Evolutionary conservation across 495 filamentous ascomycete species (phyloP).

Genomic region (Physcia stellaris): DNA sequence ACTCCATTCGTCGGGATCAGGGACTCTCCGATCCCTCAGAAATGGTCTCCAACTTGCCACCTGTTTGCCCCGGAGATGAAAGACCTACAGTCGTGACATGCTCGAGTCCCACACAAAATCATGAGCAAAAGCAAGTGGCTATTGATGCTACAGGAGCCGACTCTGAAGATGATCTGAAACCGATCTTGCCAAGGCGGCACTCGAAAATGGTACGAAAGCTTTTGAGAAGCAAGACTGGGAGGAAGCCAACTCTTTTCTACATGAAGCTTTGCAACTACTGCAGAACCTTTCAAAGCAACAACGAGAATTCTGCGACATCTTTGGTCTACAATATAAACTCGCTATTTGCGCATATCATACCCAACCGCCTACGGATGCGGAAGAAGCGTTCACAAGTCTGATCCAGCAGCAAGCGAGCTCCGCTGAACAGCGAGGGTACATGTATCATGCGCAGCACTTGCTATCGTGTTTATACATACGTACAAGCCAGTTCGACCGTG

Average conservation of each 20-base stretch:
- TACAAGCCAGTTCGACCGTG: slow-evolving; percentile 5
- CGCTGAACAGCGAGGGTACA: slow-evolving; percentile 5
- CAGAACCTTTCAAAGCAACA: slow-evolving; percentile 17
- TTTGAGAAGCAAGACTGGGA: slow-evolving; percentile 19
- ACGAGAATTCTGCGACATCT: slow-evolving; percentile 17
- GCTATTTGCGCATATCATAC: slow-evolving; percentile 19
- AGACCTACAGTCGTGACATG: slow-evolving; percentile 10
- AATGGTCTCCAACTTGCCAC: slow-evolving; percentile 5
- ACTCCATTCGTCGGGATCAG: slow-evolving; percentile 4
- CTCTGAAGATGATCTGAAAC: slow-evolving; percentile 11
- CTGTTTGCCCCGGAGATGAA: slow-evolving; percentile 8
- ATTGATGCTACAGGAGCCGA: slow-evolving; percentile 6
- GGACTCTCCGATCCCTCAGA: slow-evolving; percentile 5
- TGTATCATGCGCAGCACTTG: slow-evolving; percentile 3
- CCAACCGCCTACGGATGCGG: slow-evolving; percentile 15
- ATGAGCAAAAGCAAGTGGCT: slow-evolving; percentile 9
- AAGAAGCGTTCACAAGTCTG: slow-evolving; percentile 9
- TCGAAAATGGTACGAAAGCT: slow-evolving; percentile 16
- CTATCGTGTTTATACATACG: slow-evolving; percentile 5
- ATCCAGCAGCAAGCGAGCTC: slow-evolving; percentile 6
- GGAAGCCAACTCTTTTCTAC: slow-evolving; percentile 18
- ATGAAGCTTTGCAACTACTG: slow-evolving; percentile 17
- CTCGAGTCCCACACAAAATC: slow-evolving; percentile 11
- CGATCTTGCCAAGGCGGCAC: slow-evolving; percentile 18
- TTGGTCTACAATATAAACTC: slow-evolving; percentile 17